Conservation (phyloP, 345 rosid species). For the Erucastrum elatum region DNA sequence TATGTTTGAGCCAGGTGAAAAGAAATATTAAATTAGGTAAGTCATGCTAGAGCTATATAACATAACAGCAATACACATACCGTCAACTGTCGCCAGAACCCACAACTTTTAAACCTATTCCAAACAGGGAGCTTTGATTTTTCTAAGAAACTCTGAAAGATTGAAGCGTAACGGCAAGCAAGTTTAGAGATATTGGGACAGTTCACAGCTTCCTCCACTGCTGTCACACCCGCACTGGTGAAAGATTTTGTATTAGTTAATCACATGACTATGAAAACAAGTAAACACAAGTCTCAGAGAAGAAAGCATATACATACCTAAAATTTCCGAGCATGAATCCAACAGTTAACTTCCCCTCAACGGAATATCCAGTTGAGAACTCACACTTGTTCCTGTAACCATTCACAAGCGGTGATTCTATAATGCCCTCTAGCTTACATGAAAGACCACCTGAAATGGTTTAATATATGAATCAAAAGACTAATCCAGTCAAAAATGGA, state of each 20-base stretch:
- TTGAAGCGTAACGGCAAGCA: constrained; percentile 69
- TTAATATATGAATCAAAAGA: neutral
- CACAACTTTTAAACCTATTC: constrained; percentile 82
- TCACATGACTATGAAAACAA: constrained; percentile 1
- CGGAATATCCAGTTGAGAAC: constrained; percentile 86
- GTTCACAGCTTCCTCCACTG: constrained; percentile 82
- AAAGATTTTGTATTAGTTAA: constrained; percentile 24
- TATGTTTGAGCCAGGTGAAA: constrained; percentile 4
- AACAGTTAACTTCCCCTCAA: constrained; percentile 73
- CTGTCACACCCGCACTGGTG: constrained; percentile 89
- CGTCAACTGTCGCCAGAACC: constrained; percentile 95
- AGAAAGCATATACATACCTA: constrained; percentile 62
- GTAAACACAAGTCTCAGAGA: constrained; percentile 11
- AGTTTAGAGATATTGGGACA: constrained; percentile 88
- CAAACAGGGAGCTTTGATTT: constrained; percentile 75
- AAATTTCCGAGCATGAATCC: constrained; percentile 95
- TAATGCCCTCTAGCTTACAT: constrained; percentile 77
- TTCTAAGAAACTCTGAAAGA: constrained; percentile 79
- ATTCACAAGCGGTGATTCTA: constrained; percentile 74
- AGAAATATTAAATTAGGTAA: neutral
- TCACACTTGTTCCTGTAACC: constrained; percentile 96
- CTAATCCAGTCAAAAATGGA: neutral
- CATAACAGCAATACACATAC: constrained; percentile 47
- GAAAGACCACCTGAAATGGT: constrained; percentile 77
- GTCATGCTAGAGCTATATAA: constrained; percentile 7